A percentile compares a stretch with the other conserved stretches of the same genome.
Conservation (phyloP, 768 basidiomycete species). For the Lentinula guzmanii region DNA sequence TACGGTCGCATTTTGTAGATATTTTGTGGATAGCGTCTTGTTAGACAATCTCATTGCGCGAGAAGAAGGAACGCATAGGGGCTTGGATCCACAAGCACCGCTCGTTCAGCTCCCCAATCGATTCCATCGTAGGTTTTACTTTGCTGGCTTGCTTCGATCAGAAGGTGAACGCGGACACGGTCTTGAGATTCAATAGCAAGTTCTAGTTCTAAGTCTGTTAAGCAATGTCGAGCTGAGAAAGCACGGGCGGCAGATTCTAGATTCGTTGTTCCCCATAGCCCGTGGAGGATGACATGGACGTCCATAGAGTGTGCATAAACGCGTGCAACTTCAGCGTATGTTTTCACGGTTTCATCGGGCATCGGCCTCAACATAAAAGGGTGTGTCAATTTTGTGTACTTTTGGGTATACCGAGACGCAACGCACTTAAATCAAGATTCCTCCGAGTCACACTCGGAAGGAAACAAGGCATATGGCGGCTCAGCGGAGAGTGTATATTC, state of each 20-base stretch:
- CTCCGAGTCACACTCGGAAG: no score
- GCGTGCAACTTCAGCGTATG: not conserved
- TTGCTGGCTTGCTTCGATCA: constrained; percentile 16
- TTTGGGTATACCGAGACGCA: no score
- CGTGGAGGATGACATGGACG: constrained; percentile 15
- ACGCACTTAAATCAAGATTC: no score
- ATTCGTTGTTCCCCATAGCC: constrained; percentile 22
- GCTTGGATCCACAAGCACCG: constrained; percentile 5
- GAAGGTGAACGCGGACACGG: constrained; percentile 18
- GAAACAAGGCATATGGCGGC: no score
- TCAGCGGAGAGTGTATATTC: no score
- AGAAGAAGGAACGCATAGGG: not conserved
- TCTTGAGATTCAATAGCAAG: not conserved
- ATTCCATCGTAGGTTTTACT: constrained; percentile 27
- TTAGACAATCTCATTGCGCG: not conserved
- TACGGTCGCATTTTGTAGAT: constrained; percentile 12
- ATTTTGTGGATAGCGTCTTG: constrained; percentile 20
- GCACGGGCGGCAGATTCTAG: constrained; percentile 15
- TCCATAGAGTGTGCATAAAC: not conserved
- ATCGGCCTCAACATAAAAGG: not conserved
- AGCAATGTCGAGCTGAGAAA: constrained; percentile 5
- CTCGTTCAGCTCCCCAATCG: constrained; percentile 26
- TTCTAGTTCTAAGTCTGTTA: not conserved
- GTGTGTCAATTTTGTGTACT: no score
- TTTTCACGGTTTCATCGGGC: not conserved